Evolutionary conservation across 306 rosid species (phyloP).

Genomic region (Calophaca sinica): DNA sequence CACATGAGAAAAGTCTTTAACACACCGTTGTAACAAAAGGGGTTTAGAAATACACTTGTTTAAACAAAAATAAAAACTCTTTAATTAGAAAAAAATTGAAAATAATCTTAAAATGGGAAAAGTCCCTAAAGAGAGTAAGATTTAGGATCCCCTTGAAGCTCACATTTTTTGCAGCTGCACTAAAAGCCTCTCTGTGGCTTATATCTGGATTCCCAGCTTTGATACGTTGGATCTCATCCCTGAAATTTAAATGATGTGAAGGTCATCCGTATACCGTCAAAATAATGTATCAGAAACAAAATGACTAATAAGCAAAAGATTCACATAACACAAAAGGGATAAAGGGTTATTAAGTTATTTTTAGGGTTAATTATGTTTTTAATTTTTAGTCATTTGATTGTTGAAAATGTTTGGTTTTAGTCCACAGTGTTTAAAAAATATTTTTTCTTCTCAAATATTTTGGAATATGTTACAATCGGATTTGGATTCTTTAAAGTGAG

Average conservation of each 20-base stretch:
- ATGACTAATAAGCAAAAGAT: background rate
- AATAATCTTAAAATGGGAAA: constrained; percentile 35
- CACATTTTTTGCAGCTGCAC: constrained; percentile 99
- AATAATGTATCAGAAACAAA: background rate
- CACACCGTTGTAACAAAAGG: background rate
- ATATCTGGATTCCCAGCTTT: constrained; percentile 98
- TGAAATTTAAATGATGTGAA: constrained; percentile 45
- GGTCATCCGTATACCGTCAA: background rate
- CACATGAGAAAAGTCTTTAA: constrained; percentile 17
- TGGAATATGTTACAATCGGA: too few relatives aligned
- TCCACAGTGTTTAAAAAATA: too few relatives aligned
- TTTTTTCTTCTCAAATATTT: too few relatives aligned
- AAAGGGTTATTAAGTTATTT: too few relatives aligned
- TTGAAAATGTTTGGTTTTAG: too few relatives aligned
- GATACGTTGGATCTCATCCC: constrained; percentile 99
- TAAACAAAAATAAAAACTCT: constrained; percentile 36
- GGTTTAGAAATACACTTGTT: background rate
- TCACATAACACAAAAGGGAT: too few relatives aligned
- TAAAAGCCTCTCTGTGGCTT: constrained; percentile 97
- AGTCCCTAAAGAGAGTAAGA: constrained; percentile 41
- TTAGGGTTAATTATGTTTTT: too few relatives aligned
- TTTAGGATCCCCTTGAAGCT: constrained; percentile 54
- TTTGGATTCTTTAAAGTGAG: too few relatives aligned
- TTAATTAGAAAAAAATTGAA: constrained; percentile 29
- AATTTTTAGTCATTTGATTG: too few relatives aligned